Evolutionary conservation across 1,284 basidiomycete genomes (phyloP), one percentile per base, ranked within the genome.

Genomic region (Pseudozyma pruni): DNA sequence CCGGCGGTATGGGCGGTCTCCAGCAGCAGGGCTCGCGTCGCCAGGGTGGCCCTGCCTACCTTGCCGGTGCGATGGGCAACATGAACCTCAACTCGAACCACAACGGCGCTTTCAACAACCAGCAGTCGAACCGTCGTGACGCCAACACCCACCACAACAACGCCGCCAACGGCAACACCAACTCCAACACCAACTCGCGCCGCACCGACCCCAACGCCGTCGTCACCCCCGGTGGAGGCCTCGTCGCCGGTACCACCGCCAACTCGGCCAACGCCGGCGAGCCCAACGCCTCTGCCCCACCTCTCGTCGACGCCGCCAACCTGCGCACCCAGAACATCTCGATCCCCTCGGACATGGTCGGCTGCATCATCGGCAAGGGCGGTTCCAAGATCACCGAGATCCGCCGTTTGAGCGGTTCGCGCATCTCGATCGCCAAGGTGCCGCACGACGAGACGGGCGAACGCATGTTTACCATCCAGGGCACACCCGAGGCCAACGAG

Each of bases 311-410:
- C 45, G 85, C 86, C 72, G 84, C 85, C 53, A 94, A 94, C 84
- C 87, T 97, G 68, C 91, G 94, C 74, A 98, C 95, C 13, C 95
- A 98, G 85, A 97, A 96, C 85, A 98, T 98, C 78, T 95, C 94
- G 73, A 98, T 98, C 79, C 95, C 95, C 10, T 72, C 71, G 7
- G 77, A 79, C 74, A 98, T 98, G 95, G 95, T 98, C 73, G 94
- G 94, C 83, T 84, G 83, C 74, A 84, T 78, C 70, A 87, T 86
- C 79, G 95, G 95, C 67, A 92, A 94, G 74, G 93, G 91, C 80
- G 95, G 95, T 32, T 91, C 92, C 77, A 98, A 98, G 87, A 98
- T 98, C 78, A 97, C 94, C 60, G 95, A 98, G 85, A 98, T 98
- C 83, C 91, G 95, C 75, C 91, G 95, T 57, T 87, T 98, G 54